These are phyloP conservation scores for Trichocladium antarcticum DNA, from an alignment of 495 filamentous ascomycete genomes.

Conservation along the genomic window DNA sequence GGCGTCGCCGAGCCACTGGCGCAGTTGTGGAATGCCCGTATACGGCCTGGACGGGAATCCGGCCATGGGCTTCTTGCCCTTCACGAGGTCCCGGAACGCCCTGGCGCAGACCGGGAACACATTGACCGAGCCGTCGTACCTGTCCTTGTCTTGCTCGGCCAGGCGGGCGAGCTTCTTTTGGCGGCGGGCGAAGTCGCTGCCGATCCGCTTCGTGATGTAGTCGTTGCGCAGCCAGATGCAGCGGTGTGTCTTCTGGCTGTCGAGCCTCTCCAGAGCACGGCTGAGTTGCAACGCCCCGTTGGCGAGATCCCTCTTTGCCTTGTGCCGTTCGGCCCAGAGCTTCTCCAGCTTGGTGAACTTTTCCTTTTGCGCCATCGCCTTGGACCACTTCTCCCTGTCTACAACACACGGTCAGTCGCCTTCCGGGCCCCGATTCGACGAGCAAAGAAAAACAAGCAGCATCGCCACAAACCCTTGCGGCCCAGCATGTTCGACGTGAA, in stretches of 20 bases:
- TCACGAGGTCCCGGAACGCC: constrained; percentile 13
- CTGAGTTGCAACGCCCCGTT: neutral
- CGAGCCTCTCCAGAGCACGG: neutral
- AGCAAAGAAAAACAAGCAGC: too few relatives aligned
- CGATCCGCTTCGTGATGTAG: constrained; percentile 7
- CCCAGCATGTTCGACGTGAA: too few relatives aligned
- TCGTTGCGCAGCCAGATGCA: constrained; percentile 7
- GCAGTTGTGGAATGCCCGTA: constrained; percentile 17
- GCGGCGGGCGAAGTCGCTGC: neutral
- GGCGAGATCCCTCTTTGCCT: neutral
- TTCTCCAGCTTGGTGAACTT: neutral
- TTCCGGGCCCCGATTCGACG: too few relatives aligned
- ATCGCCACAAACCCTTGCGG: too few relatives aligned
- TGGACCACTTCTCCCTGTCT: neutral
- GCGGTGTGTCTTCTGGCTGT: constrained; percentile 2
- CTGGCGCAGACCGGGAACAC: constrained; percentile 10
- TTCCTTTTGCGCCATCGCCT: too few relatives aligned
- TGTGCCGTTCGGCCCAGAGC: neutral
- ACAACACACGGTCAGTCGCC: too few relatives aligned
- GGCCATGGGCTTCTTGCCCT: neutral
- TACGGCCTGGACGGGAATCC: constrained; percentile 17
- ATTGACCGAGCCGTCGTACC: neutral
- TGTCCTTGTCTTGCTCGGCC: neutral
- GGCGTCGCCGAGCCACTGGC: constrained; percentile 13
- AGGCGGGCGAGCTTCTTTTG: neutral